These are phyloP conservation scores for Zygotorulaspora sp. DNA, from an alignment of 805 yeast species.

Conservation along the genomic window DNA sequence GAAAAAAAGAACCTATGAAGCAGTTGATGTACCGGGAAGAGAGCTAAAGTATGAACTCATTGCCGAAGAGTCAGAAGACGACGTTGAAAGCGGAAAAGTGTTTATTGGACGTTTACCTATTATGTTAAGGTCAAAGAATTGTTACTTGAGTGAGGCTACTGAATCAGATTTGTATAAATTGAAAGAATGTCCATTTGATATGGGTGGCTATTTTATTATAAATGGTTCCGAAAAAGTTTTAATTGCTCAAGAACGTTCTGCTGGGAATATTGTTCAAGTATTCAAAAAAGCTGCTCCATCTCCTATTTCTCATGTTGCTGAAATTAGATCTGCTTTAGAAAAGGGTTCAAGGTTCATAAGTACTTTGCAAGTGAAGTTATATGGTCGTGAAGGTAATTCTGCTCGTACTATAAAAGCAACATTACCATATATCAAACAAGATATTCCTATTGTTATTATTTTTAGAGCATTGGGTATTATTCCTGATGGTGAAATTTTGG, in stretches of 20 bases:
- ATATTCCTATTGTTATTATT: slow-evolving; percentile 93
- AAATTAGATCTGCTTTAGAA: slow-evolving; percentile 92
- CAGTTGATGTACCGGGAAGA: slow-evolving; percentile 63
- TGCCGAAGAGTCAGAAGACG: slow-evolving; percentile 50
- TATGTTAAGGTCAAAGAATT: slow-evolving; percentile 94
- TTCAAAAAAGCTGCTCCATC: slow-evolving; percentile 97
- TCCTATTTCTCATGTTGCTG: slow-evolving; percentile 93
- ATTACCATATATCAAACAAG: slow-evolving; percentile 92
- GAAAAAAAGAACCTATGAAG: slow-evolving; percentile 81
- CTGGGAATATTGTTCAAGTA: slow-evolving; percentile 98
- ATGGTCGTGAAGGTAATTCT: slow-evolving; percentile 69
- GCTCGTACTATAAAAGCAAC: slow-evolving; percentile 92
- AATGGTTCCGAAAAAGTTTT: slow-evolving; percentile 98
- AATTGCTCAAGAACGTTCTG: slow-evolving; percentile 97
- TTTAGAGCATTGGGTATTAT: slow-evolving; percentile 98
- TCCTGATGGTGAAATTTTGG: slow-evolving; percentile 97
- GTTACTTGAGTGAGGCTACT: slow-evolving; percentile 82
- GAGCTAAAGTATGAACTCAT: slow-evolving; percentile 55
- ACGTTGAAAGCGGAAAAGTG: slow-evolving; percentile 75
- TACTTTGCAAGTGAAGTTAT: slow-evolving; percentile 88
- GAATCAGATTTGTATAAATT: slow-evolving; percentile 92
- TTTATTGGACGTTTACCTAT: slow-evolving; percentile 96
- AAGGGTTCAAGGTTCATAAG: slow-evolving; percentile 94
- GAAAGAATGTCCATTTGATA: slow-evolving; percentile 98
- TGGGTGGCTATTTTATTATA: slow-evolving; percentile 98